Percentiles rank a stretch among this genome's conserved stretches.
Evolutionary conservation across 2,329 filamentous ascomycete genomes (phyloP).

Genomic region (Sodiomyces alkalinus): DNA sequence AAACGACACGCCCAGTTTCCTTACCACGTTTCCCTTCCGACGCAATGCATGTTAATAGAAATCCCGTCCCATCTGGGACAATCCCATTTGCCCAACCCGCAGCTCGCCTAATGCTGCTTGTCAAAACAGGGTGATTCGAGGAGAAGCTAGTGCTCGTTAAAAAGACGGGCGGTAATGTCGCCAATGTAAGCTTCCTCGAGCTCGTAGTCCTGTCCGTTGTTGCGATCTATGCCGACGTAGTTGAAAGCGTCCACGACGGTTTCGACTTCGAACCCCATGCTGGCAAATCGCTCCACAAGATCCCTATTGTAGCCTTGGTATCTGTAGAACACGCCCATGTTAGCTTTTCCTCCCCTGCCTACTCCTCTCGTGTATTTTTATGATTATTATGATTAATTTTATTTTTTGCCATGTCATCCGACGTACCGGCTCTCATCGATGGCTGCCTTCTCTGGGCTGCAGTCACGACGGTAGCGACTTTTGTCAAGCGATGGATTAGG

Average conservation of each 20-base stretch:
- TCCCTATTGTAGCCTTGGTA: slow-evolving; percentile 81
- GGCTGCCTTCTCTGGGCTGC: not conserved
- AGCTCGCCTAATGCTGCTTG: no score
- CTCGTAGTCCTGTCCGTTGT: slow-evolving; percentile 64
- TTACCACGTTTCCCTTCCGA: no score
- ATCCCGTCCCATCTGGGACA: no score
- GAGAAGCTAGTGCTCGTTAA: slow-evolving; percentile 59
- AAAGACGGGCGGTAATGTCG: slow-evolving; percentile 71
- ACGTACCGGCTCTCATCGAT: not conserved
- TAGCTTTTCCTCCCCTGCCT: slow-evolving; percentile 1
- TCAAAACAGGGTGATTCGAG: no score
- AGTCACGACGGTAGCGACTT: slow-evolving; percentile 12
- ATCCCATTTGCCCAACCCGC: no score
- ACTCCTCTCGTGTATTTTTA: not conserved
- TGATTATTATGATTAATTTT: no score
- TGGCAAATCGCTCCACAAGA: slow-evolving; percentile 68
- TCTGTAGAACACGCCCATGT: slow-evolving; percentile 33
- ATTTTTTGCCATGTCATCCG: no score
- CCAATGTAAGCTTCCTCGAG: slow-evolving; percentile 85
- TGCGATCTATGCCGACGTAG: slow-evolving; percentile 66
- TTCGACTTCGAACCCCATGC: slow-evolving; percentile 84
- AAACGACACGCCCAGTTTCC: no score
- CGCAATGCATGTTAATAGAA: no score
- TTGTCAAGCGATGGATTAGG: slow-evolving; percentile 18
- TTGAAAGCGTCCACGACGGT: slow-evolving; percentile 75